Percentiles rank a stretch among this genome's conserved stretches.
These are phyloP conservation scores for Penicillium pancosmium DNA, from an alignment of 495 filamentous ascomycete species.

Conservation along the genomic window DNA sequence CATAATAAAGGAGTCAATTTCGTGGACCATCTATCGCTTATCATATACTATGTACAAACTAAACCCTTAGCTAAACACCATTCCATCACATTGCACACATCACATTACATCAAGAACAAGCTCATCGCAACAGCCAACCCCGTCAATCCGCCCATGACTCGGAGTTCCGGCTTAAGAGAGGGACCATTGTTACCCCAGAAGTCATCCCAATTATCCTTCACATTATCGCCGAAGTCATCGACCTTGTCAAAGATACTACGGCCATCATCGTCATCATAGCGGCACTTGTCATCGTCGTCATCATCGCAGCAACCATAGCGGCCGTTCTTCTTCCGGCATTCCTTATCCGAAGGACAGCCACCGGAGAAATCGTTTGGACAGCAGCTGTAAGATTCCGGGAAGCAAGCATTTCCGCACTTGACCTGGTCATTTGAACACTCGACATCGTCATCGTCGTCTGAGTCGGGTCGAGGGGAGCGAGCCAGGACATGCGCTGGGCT, in stretches of 20 bases:
- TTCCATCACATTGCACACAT: not conserved
- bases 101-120: slow-evolving; percentile 1
- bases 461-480: slow-evolving; percentile 3
- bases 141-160: not conserved
- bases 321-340: not conserved
- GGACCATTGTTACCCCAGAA: slow-evolving; percentile 6
- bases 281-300: slow-evolving; percentile 5
- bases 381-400: slow-evolving; percentile 5
- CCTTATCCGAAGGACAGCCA: slow-evolving; percentile 6
- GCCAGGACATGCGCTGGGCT: slow-evolving; percentile 6
- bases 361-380: slow-evolving; percentile 8
- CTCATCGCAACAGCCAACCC: not conserved
- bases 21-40: not conserved
- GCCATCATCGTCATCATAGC: slow-evolving; percentile 7
- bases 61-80: not conserved
- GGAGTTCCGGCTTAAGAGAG: not conserved
- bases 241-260: slow-evolving; percentile 3
- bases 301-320: slow-evolving; percentile 8
- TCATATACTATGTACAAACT: not conserved
- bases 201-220: slow-evolving; percentile 7
- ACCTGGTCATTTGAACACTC: slow-evolving; percentile 2
- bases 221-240: slow-evolving; percentile 6
- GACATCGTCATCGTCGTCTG: slow-evolving; percentile 5
- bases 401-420: slow-evolving; percentile 5
- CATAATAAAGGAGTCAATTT: not conserved